A percentile compares a stretch with the other conserved stretches of the same genome.
phyloP scores from a whole-genome alignment of 2,329 filamentous ascomycete species.

The Clonostachys rhizophaga region DNA sequence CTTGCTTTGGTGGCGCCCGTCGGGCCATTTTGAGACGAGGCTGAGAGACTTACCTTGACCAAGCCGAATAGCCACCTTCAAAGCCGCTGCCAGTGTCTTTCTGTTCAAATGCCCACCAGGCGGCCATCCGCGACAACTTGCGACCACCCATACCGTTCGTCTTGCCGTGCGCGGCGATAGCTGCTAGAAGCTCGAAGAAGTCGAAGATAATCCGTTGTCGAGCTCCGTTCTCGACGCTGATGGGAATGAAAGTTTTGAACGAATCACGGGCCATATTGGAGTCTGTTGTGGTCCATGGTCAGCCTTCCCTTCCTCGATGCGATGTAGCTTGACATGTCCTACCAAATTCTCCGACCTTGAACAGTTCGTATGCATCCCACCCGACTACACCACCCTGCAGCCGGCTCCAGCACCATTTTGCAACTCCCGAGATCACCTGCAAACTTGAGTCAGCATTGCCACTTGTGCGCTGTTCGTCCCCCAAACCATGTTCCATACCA shows the following conservation, averaged over 20 bases:
- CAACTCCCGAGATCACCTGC: constrained; percentile 85
- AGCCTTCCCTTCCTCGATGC: constrained; percentile 7
- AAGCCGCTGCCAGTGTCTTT: constrained; percentile 85
- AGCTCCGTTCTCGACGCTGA: constrained; percentile 84
- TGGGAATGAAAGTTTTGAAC: constrained; percentile 92
- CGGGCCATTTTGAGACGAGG: constrained; percentile 24
- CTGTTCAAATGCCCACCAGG: constrained; percentile 98
- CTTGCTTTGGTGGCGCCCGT: not conserved
- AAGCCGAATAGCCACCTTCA: constrained; percentile 87
- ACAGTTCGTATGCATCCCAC: constrained; percentile 96
- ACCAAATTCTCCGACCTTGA: constrained; percentile 93
- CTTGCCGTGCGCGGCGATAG: constrained; percentile 89
- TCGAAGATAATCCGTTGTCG: constrained; percentile 88
- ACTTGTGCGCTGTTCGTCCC: not conserved
- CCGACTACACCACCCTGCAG: constrained; percentile 87
- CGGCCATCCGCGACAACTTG: constrained; percentile 90
- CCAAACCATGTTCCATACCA: constrained; percentile 53
- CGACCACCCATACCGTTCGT: constrained; percentile 87
- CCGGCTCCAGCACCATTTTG: constrained; percentile 98
- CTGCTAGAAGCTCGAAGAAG: constrained; percentile 90
- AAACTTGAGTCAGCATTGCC: constrained; percentile 1
- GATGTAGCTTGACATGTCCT: constrained; percentile 15
- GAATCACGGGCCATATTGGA: constrained; percentile 88
- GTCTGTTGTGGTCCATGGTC: constrained; percentile 47
- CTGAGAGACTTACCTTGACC: constrained; percentile 60